phyloP scores from a whole-genome alignment of 306 rosid genomes.

The Astragalus membranaceus region DNA sequence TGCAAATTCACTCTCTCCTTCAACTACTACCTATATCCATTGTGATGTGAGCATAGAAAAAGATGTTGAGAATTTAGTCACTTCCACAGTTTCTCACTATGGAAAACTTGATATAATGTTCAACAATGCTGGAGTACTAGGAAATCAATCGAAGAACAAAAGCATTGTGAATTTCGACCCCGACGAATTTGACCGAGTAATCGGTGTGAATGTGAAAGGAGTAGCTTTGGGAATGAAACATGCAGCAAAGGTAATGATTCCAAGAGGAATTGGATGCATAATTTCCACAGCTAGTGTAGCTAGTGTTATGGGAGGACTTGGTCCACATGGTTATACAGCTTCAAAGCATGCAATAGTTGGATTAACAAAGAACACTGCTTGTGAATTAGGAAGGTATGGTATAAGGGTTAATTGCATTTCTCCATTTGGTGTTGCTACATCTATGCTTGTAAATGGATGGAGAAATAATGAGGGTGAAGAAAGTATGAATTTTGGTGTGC shows the following conservation, averaged over 20 bases:
- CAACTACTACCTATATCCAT: constrained; percentile 40
- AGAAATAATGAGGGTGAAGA: constrained; percentile 24
- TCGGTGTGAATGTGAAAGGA: constrained; percentile 80
- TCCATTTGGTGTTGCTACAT: constrained; percentile 89
- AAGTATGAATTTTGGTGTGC: constrained; percentile 34
- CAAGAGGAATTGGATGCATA: constrained; percentile 53
- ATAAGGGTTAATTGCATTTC: constrained; percentile 81
- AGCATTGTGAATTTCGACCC: constrained; percentile 68
- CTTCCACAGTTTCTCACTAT: constrained; percentile 37
- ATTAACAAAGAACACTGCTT: constrained; percentile 67
- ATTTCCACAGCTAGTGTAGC: constrained; percentile 78
- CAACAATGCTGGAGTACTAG: constrained; percentile 87
- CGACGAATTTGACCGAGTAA: constrained; percentile 57
- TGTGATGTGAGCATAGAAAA: constrained; percentile 71
- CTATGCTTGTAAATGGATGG: constrained; percentile 85
- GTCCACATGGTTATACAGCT: constrained; percentile 87
- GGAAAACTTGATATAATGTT: constrained; percentile 74
- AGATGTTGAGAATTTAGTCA: constrained; percentile 47
- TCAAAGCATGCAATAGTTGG: constrained; percentile 95
- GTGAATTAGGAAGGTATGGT: constrained; percentile 73
- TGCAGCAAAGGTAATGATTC: constrained; percentile 82
- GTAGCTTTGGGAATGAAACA: constrained; percentile 83
- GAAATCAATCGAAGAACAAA: constrained; percentile 59
- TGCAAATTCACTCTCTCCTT: constrained; percentile 51
- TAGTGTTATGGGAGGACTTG: constrained; percentile 70